Evolutionary conservation across 2,329 filamentous ascomycete species (phyloP).

Genomic region (Blastomyces emzantsi): DNA sequence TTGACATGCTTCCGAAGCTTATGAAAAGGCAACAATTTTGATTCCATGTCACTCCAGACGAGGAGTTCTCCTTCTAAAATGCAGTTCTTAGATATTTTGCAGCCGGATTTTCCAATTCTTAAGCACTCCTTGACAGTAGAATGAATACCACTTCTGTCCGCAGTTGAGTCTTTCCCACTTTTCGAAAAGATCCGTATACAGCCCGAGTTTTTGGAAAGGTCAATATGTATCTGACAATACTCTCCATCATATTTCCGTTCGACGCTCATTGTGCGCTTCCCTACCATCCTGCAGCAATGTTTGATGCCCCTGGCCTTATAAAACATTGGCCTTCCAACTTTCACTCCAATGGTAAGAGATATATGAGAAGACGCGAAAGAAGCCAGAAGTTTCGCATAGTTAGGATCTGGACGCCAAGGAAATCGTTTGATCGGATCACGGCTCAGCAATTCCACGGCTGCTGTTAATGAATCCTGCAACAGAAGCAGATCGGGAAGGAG

Average conservation of each 20-base stretch:
- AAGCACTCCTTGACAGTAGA: constrained; percentile 57
- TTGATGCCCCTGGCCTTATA: constrained; percentile 62
- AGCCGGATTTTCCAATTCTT: constrained; percentile 49
- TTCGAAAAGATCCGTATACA: constrained; percentile 81
- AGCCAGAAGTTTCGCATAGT: constrained; percentile 24
- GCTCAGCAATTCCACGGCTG: constrained; percentile 49
- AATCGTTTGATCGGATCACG: constrained; percentile 28
- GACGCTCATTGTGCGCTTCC: constrained; percentile 55
- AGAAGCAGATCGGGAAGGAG: constrained; percentile 60
- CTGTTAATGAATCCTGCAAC: constrained; percentile 59
- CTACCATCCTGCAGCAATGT: constrained; percentile 59
- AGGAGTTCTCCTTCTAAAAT: constrained; percentile 79
- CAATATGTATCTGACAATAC: constrained; percentile 81
- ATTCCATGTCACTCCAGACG: constrained; percentile 60
- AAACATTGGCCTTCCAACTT: constrained; percentile 57
- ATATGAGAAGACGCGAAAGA: constrained; percentile 36
- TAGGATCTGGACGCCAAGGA: constrained; percentile 29
- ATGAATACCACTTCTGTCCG: constrained; percentile 56
- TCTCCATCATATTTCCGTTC: constrained; percentile 83
- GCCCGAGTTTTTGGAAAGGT: constrained; percentile 47
- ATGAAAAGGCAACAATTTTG: constrained; percentile 64
- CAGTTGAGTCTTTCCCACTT: constrained; percentile 79
- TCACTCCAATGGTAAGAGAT: constrained; percentile 50
- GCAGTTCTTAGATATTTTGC: constrained; percentile 54
- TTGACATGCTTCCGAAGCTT: constrained; percentile 73